These are phyloP conservation scores for Cyclotella distinguenda DNA, from an alignment of 108 stramenopile species.

Conservation along the genomic window DNA sequence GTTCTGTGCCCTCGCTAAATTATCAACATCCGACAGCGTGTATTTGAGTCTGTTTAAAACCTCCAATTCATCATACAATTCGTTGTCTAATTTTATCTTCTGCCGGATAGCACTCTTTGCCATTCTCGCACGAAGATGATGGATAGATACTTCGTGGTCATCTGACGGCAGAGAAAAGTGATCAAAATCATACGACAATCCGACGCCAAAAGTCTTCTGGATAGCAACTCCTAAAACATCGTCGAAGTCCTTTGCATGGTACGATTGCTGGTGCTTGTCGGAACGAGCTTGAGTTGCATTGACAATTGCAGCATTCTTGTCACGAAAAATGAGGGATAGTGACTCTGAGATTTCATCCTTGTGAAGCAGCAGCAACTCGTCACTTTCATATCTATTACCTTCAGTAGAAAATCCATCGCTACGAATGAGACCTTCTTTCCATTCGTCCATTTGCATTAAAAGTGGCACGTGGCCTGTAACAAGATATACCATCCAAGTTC, in stretches of 20 bases:
- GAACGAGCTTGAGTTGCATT: conserved; percentile 36
- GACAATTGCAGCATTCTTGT: conserved; percentile 35
- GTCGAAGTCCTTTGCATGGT: conserved; percentile 36
- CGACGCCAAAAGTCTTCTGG: conserved; percentile 73
- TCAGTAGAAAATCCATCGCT: conserved; percentile 43
- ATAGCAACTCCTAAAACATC: conserved; percentile 86
- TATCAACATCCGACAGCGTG: conserved; percentile 16
- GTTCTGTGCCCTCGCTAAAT: conserved; percentile 21
- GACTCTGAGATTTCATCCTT: conserved; percentile 39
- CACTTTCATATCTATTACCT: conserved; percentile 20
- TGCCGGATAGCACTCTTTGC: conserved; percentile 80
- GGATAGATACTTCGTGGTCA: conserved; percentile 49
- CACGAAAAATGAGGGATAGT: conserved; percentile 46
- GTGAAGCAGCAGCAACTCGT: conserved; percentile 16
- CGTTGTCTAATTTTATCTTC: conserved; percentile 42
- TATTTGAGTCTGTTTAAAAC: conserved; percentile 34
- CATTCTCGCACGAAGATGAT: conserved; percentile 71
- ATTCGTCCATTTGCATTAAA: conserved; percentile 37
- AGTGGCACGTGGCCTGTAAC: conserved; percentile 43
- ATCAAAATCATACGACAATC: conserved; percentile 74
- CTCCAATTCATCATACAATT: conserved; percentile 41
- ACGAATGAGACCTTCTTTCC: conserved; percentile 22
- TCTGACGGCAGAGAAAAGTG: conserved; percentile 49
- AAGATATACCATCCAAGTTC: conserved; percentile 26
- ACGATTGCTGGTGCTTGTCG: conserved; percentile 44